Evolutionary conservation across 345 rosid genomes (phyloP).

Genomic region (Lagerstroemia speciosa): DNA sequence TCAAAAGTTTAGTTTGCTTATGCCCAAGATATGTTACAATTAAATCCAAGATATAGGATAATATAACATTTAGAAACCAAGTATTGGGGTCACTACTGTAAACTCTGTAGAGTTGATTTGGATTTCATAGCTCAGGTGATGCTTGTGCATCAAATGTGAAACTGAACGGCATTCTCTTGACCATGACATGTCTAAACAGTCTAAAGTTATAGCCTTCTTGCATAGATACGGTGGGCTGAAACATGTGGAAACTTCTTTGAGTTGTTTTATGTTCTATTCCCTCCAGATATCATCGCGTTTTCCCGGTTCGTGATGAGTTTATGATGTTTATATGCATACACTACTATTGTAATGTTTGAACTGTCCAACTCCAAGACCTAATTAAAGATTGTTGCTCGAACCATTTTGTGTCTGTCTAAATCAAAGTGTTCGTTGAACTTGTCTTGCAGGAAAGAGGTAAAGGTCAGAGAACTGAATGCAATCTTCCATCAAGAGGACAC

Average conservation of each 20-base stretch:
- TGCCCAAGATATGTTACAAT: neutral
- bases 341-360: neutral
- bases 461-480: slow-evolving; percentile 29
- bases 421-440: neutral
- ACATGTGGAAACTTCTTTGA: no score
- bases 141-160: neutral
- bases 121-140: neutral
- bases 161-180: neutral
- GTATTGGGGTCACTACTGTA: neutral
- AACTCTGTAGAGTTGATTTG: neutral
- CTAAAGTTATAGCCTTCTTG: neutral
- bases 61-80: no score
- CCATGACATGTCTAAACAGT: neutral
- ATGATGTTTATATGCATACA: neutral
- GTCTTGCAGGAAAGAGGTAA: slow-evolving; percentile 47
- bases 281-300: no score
- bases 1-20: neutral
- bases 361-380: neutral
- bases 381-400: neutral
- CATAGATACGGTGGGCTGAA: neutral
- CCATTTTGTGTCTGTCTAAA: neutral
- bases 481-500: slow-evolving; percentile 36
- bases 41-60: neutral
- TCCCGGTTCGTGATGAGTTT: no score
- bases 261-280: no score